Evolutionary conservation across 345 rosid genomes (phyloP), one percentile per base, ranked within the genome.

Genomic region (Euphorbia tirucalli): DNA sequence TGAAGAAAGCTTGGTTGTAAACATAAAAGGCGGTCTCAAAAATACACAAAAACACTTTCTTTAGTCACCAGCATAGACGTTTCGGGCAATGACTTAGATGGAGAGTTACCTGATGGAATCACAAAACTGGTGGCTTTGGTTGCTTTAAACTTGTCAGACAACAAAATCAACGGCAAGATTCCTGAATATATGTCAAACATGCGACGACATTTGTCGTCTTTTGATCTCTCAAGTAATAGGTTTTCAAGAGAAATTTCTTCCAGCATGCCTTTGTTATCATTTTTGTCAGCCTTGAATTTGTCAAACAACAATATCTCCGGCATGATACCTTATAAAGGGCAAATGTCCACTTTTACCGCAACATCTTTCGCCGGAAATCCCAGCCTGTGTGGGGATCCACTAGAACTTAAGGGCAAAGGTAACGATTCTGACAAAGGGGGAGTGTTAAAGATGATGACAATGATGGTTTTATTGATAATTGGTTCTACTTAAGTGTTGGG

Each of bases 401-500:
- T 87, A 11, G 13, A 19, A 15, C 49, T 73, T 11, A 65, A 44
- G 46, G 83, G 85, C 59, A 55, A 2, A 46, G 73, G 49, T 3
- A 70, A 76, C 54, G 79, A 55, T 39, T 52, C 60, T 10, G 64
- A 41, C n/a, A 6, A 16, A 18, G 76, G 43, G 50, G 71, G 15
- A 64, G 44, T 16, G 59, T 9, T 57, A 0, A 43, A 16, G 69
- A 65, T 30, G 78, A 65, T 0, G 18, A 22, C 13, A 79, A 32
- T 7, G 80, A 70, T 41, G 75, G 61, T 30, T 61, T 83, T 16
- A 69, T 80, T 6, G 81, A 78, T 18, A 57, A 66, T 27, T 81
- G 87, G 88, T 83, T 87, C 81, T 83, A 73, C 70, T 39, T 79
- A 77, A 76, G 85, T 18, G 58, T 79, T 25, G 88, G 87, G 15